phyloP scores from a whole-genome alignment of 345 rosid genomes.

The Pistacia integerrima region DNA sequence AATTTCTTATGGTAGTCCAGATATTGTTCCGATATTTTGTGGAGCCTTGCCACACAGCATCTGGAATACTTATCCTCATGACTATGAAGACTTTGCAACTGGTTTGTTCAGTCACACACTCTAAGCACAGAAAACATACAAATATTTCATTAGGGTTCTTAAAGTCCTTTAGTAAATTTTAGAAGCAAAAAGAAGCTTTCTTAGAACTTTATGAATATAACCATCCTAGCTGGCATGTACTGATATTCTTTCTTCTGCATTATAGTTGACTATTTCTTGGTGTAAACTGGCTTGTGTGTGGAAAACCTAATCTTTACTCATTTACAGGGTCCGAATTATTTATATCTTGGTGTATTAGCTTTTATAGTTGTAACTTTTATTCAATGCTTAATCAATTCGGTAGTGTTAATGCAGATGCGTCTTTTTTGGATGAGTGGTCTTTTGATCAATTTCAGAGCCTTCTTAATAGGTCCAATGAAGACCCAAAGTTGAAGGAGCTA shows the following conservation, averaged over 20 bases:
- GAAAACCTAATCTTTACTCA: neutral
- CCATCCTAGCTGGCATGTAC: neutral
- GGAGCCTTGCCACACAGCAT: conserved; percentile 82
- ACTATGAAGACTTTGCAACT: conserved; percentile 94
- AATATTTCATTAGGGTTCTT: neutral
- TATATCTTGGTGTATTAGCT: neutral
- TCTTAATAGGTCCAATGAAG: conserved; percentile 73
- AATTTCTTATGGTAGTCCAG: conserved; percentile 88
- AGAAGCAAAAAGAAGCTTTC: neutral
- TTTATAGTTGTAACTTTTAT: conserved; percentile 1
- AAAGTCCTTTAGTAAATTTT: neutral
- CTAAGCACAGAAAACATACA: too few relatives aligned
- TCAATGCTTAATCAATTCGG: conserved; percentile 28
- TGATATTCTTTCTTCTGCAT: neutral
- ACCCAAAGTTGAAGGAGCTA: conserved; percentile 68
- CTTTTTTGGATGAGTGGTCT: conserved; percentile 99
- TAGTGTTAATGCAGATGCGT: conserved; percentile 82
- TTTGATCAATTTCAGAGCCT: conserved; percentile 94
- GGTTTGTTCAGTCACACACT: conserved; percentile 43
- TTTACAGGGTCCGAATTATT: neutral
- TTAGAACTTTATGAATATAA: neutral
- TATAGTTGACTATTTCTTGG: neutral
- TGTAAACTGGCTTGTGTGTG: neutral
- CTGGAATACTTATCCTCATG: conserved; percentile 86
- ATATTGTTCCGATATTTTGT: conserved; percentile 92